Conservation (phyloP, 1,139 yeast species). For the Debaryomyces udenii region DNA sequence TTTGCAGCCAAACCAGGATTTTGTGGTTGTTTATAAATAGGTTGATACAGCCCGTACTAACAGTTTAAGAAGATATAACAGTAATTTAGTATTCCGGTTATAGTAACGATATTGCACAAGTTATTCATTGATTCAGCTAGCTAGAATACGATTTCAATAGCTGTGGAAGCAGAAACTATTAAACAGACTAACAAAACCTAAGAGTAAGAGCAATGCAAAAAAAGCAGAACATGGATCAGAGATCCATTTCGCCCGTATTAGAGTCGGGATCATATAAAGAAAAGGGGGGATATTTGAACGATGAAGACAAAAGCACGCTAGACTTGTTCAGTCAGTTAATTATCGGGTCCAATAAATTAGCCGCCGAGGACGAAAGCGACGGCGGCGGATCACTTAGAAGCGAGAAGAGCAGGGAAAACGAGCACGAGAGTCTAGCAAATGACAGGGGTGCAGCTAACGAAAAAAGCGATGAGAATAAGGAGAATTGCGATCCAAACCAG, state of each 20-base stretch:
- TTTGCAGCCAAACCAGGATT: no score
- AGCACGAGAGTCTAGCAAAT: no score
- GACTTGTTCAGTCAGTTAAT: conserved; percentile 30
- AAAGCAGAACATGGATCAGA: conserved; percentile 9
- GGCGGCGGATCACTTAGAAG: neutral
- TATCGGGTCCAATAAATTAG: conserved; percentile 9
- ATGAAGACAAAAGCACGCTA: conserved; percentile 30
- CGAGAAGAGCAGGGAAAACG: neutral
- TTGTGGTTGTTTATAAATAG: no score
- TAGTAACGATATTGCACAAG: no score
- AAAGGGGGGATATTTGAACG: conserved; percentile 31
- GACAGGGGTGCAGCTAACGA: neutral
- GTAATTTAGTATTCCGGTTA: no score
- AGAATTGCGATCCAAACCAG: conserved; percentile 5
- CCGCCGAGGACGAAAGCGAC: conserved; percentile 8
- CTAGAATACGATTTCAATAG: no score
- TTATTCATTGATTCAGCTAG: no score
- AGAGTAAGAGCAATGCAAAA: conserved; percentile 6
- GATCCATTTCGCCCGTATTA: conserved; percentile 13
- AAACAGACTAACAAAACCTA: no score
- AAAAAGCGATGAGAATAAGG: conserved; percentile 6
- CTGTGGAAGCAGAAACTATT: no score
- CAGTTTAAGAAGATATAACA: no score
- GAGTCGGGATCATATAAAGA: conserved; percentile 5
- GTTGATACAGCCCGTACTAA: no score